Base-by-base conservation (phyloP, 1,284 basidiomycete species). In the Hemileia vastatrix region DNA sequence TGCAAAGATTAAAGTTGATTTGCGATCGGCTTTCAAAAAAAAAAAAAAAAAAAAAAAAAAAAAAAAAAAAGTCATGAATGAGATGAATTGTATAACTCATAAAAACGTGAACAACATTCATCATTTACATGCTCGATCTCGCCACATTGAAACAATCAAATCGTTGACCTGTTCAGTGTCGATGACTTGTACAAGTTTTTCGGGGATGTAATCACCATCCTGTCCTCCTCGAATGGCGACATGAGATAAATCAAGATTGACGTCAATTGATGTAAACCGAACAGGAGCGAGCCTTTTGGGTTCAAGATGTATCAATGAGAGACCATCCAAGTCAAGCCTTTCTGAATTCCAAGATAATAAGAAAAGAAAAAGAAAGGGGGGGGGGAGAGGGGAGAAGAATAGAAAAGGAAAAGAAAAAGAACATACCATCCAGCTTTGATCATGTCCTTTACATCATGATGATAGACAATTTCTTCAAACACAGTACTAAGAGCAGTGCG, bases 391-490 rank as follows among this genome's bases (percentile, higher is more conserved):
- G n/a, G 24, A 50, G n/a, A 36, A 32, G 32, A 43, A 4, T 8
- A 49, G 32, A 24, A 13, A 19, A 47, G 24, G 36, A 5, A 36
- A 13, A 45, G n/a, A n/a, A n/a, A n/a, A 47, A n/a, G 24, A 19
- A 64, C 67, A 33, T 70, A 86, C 92, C 92, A 96, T 74, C 89
- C 83, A 55, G 91, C 90, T 66, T 86, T 85, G 65, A 98, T 89
- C 92, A 97, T 95, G 55, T 88, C 84, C 21, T 84, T 83, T 32
- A 59, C 19, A 15, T 49, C 52, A 21, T 65, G 63, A 74, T 98
- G 94, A 72, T 90, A 98, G 0, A 96, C 94, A 64, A 97, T 94
- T 56, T 82, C 80, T 72, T 96, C 84, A 69, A 94, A 97, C 0
- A 94, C 86, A 1, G 86, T 86, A 2, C 89, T 85, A 5, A 98